These are phyloP conservation scores for Clitoria ternatea DNA, from an alignment of 306 rosid genomes.

Conservation along the genomic window DNA sequence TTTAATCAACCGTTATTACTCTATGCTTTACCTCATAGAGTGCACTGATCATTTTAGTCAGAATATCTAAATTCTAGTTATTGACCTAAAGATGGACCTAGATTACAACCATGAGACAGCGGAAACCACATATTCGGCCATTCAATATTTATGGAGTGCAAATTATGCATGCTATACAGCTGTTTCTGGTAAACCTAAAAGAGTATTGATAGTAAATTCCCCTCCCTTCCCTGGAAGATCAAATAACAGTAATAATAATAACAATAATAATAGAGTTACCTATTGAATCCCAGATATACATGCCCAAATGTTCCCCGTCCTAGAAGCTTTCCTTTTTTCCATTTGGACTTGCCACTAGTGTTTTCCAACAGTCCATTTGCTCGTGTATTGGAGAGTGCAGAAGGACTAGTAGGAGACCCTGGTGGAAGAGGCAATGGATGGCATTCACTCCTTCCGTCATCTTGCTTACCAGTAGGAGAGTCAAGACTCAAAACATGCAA, in stretches of 20 bases:
- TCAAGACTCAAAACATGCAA: conserved; percentile 49
- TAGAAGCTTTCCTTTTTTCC: conserved; percentile 94
- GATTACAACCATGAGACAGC: neutral
- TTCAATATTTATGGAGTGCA: too few relatives aligned
- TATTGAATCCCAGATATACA: conserved; percentile 86
- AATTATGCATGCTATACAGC: neutral
- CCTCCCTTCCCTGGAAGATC: neutral
- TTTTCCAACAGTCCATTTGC: conserved; percentile 36
- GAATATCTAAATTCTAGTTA: too few relatives aligned
- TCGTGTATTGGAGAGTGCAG: conserved; percentile 45
- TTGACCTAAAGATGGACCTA: too few relatives aligned
- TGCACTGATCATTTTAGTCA: too few relatives aligned
- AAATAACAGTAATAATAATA: too few relatives aligned
- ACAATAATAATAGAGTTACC: conserved; percentile 46
- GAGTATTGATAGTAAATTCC: conserved; percentile 1
- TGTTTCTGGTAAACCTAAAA: neutral
- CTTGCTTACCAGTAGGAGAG: conserved; percentile 69
- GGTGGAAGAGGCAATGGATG: conserved; percentile 97
- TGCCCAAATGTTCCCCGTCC: conserved; percentile 98
- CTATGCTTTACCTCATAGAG: too few relatives aligned
- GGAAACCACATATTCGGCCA: conserved; percentile 5
- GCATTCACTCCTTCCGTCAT: conserved; percentile 64
- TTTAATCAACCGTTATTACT: too few relatives aligned
- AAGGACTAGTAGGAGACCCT: conserved; percentile 87
- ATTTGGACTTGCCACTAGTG: conserved; percentile 40